Evolutionary conservation across 257 asterid genomes (phyloP).

Genomic region (Solanum raphanifolium): DNA sequence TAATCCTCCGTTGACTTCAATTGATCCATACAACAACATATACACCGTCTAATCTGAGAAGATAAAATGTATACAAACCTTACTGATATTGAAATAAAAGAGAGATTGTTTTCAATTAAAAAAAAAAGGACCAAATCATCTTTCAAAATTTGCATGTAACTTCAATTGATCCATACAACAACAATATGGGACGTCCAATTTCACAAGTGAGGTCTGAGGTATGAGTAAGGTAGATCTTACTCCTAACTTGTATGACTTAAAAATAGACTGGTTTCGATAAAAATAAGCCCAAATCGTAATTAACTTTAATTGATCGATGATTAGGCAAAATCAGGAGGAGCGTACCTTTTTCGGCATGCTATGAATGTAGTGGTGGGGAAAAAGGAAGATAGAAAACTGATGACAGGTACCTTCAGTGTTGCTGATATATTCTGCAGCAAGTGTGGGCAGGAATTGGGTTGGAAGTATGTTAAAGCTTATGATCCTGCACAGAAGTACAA

Average conservation of each 20-base stretch:
- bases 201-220: too few relatives aligned
- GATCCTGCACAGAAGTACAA: slow-evolving; percentile 14
- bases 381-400: slow-evolving; percentile 13
- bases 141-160: neutral
- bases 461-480: slow-evolving; percentile 25
- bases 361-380: slow-evolving; percentile 22
- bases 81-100: too few relatives aligned
- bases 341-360: slow-evolving; percentile 21
- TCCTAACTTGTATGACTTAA: too few relatives aligned
- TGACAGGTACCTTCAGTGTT: slow-evolving; percentile 8
- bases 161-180: neutral
- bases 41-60: too few relatives aligned
- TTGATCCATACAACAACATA: neutral
- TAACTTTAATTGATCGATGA: too few relatives aligned
- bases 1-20: neutral
- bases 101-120: too few relatives aligned
- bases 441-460: slow-evolving; percentile 19
- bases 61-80: too few relatives aligned
- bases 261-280: neutral
- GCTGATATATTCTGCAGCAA: slow-evolving; percentile 14
- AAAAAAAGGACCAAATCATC: neutral
- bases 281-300: neutral
- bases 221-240: neutral
- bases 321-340: slow-evolving; percentile 24
- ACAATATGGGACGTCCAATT: neutral